Evolutionary conservation across 2,329 filamentous ascomycete species (phyloP), one percentile per base, ranked within the genome.

Genomic region (Apiospora rasikravindrae): DNA sequence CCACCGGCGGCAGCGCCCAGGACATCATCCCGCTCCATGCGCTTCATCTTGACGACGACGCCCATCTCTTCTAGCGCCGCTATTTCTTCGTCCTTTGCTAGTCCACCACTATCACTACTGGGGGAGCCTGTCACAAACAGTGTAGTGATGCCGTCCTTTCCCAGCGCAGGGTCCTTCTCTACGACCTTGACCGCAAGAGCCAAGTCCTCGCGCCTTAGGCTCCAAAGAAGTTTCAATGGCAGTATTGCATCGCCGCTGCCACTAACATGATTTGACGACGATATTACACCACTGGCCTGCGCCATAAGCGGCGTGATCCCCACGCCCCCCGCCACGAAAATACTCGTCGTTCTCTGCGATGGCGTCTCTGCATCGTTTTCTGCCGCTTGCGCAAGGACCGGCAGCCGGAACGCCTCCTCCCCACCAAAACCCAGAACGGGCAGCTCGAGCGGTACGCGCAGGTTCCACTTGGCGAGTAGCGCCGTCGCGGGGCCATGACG

Each of bases 301-400:
- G 91, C 90, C n/a, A 97, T 84, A 4, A 96, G 76, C 1, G 94
- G 94, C 40, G 94, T 97, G 73, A 97, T 94, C 0, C 94, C 94
- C 8, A 97, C 93, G 3, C 94, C 94, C 0, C 89, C 93, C 7
- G 93, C 93, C 4, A 97, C 81, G 75, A 95, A 96, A 0, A 90
- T 82, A 1, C 83, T 81, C 45, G 83, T 74, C 6, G 81, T 78
- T 22, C 77, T 76, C 2, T 37, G 67, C 10, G 26, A 19, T 2
- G 14, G 16, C 16, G 5, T n/a, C 26, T 37, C 13, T 14, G 85
- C 84, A 6, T 45, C 19, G 2, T 47, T 71, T 2, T 71, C 70
- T 1, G 33, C 33, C 2, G 57, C 57, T n/a, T 40, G 57, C 29
- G 33, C 33, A 10, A 40, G 57, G 22, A 64, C 19, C 0, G 79